These are phyloP conservation scores for Lanmaoa pseudosensibilis DNA, from an alignment of 768 basidiomycete species.

Conservation along the genomic window DNA sequence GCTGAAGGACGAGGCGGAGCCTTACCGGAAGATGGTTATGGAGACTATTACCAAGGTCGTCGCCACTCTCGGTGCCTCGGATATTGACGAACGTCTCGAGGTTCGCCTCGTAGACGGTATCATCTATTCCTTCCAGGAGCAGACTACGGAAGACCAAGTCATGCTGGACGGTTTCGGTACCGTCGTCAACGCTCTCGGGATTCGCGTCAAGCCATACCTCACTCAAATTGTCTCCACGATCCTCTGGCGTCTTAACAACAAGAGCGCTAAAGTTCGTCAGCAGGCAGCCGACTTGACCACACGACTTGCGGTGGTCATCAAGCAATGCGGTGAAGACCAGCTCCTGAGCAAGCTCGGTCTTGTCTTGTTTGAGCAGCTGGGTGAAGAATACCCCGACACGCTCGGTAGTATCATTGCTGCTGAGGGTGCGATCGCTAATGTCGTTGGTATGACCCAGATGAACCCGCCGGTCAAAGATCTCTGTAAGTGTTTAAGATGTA, in stretches of 20 bases:
- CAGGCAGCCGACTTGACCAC: constrained; percentile 98
- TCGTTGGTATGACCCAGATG: constrained; percentile 99
- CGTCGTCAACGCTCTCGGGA: constrained; percentile 93
- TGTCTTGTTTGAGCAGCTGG: constrained; percentile 96
- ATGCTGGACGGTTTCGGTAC: constrained; percentile 99
- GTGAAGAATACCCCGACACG: constrained; percentile 99
- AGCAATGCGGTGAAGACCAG: constrained; percentile 97
- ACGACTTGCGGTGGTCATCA: constrained; percentile 96
- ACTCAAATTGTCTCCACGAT: constrained; percentile 99
- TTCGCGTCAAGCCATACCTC: constrained; percentile 96
- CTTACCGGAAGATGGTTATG: constrained; percentile 99
- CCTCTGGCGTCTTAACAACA: constrained; percentile 99
- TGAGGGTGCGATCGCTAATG: constrained; percentile 97
- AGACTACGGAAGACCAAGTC: constrained; percentile 97
- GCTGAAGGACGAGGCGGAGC: constrained; percentile 61
- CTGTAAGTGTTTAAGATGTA: constrained; percentile 55
- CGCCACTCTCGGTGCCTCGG: constrained; percentile 90
- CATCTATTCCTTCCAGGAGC: constrained; percentile 99
- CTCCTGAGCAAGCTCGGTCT: constrained; percentile 94
- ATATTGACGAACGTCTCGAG: constrained; percentile 95
- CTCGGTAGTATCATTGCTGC: constrained; percentile 99
- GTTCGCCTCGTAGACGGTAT: constrained; percentile 95
- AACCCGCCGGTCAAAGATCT: constrained; percentile 99
- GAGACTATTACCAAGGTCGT: constrained; percentile 99
- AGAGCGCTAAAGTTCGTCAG: constrained; percentile 98